phyloP scores from a whole-genome alignment of 2,329 filamentous ascomycete species.

The Monilinia fructigena region DNA sequence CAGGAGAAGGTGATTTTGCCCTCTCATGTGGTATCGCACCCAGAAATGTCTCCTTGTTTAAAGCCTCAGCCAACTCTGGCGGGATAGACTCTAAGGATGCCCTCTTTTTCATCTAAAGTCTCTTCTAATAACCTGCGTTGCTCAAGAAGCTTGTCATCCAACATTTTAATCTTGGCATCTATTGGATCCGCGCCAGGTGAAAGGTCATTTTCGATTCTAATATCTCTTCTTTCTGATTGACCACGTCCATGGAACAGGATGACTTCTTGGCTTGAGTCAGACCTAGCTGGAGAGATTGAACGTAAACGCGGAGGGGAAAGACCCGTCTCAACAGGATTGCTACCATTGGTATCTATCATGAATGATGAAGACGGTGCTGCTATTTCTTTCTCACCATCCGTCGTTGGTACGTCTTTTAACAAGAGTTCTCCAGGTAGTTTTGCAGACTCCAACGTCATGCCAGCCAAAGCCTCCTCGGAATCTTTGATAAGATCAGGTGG shows the following conservation, averaged over 20 bases:
- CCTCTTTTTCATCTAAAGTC: slow-evolving; percentile 31
- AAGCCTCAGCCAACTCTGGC: slow-evolving; percentile 9
- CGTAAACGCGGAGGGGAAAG: slow-evolving; percentile 38
- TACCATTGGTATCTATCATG: slow-evolving; percentile 42
- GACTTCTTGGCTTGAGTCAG: slow-evolving; percentile 70
- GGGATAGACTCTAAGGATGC: slow-evolving; percentile 16
- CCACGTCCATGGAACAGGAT: slow-evolving; percentile 63
- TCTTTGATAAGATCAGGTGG: slow-evolving; percentile 32
- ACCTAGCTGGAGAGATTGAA: slow-evolving; percentile 42
- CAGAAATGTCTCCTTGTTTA: slow-evolving; percentile 7
- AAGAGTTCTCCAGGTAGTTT: slow-evolving; percentile 12
- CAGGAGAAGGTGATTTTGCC: slow-evolving; percentile 19
- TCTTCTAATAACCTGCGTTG: slow-evolving; percentile 34
- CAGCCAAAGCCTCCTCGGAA: slow-evolving; percentile 37
- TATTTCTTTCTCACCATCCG: slow-evolving; percentile 18
- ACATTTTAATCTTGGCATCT: slow-evolving; percentile 35
- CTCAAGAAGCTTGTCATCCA: slow-evolving; percentile 37
- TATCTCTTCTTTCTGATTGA: slow-evolving; percentile 20
- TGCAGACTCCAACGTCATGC: slow-evolving; percentile 29
- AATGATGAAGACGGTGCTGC: slow-evolving; percentile 31
- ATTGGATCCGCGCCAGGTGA: slow-evolving; percentile 25
- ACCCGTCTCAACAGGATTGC: slow-evolving; percentile 36
- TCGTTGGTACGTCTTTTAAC: slow-evolving; percentile 13
- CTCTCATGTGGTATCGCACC: background rate
- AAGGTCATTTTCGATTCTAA: slow-evolving; percentile 3